Percentiles rank a stretch among this genome's conserved stretches.
Conservation (phyloP, 805 yeast species). For the Sungouiella blattae region DNA sequence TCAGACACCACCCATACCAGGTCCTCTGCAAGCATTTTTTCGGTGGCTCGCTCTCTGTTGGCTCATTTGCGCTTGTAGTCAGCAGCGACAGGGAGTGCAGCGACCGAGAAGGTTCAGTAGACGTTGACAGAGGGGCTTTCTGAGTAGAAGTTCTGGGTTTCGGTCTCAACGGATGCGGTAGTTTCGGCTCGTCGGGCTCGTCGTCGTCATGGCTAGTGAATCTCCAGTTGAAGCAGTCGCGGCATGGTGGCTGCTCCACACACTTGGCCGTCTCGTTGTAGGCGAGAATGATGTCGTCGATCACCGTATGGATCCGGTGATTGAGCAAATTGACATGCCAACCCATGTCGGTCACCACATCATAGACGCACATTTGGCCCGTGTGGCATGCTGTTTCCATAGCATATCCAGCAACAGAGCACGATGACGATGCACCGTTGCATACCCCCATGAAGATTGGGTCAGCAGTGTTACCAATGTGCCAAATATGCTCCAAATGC, state of each 20-base stretch:
- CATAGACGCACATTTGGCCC: constrained; percentile 83
- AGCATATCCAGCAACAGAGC: constrained; percentile 92
- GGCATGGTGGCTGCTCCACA: constrained; percentile 72
- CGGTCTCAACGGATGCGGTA: constrained; percentile 39
- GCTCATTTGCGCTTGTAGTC: constrained; percentile 7
- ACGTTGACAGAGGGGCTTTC: not conserved
- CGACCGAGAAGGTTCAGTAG: constrained; percentile 5
- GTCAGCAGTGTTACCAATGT: constrained; percentile 94
- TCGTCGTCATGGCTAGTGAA: constrained; percentile 52
- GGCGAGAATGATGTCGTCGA: constrained; percentile 67
- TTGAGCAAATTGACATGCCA: constrained; percentile 87
- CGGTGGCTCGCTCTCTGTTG: constrained; percentile 23
- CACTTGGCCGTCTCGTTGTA: constrained; percentile 81
- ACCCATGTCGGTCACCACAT: constrained; percentile 82
- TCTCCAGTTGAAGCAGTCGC: constrained; percentile 89
- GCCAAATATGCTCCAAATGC: constrained; percentile 84
- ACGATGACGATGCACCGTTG: constrained; percentile 85
- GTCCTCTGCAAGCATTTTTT: constrained; percentile 52
- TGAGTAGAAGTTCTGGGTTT: constrained; percentile 4
- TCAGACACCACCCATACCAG: constrained; percentile 65
- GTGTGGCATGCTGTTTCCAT: constrained; percentile 96
- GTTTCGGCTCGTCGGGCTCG: constrained; percentile 33
- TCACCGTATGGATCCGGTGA: constrained; percentile 87
- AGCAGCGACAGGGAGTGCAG: constrained; percentile 7
- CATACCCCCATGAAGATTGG: constrained; percentile 97